These are phyloP conservation scores for Beauveria sp. DNA, from an alignment of 2,329 filamentous ascomycete genomes.

Conservation along the genomic window DNA sequence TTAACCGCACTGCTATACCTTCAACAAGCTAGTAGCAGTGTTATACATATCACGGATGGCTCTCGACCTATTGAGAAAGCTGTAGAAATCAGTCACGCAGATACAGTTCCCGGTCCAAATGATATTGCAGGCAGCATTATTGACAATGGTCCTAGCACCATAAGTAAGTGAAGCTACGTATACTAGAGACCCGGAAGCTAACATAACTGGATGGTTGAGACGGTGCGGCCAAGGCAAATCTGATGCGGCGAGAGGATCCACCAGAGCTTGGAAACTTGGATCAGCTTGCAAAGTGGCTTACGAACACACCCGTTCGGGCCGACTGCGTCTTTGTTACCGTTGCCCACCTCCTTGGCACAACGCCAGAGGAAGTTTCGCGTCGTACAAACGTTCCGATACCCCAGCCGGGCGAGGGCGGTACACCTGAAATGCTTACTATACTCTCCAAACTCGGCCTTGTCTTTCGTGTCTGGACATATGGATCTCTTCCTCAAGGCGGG, in stretches of 20 bases:
- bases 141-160: background rate
- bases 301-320: background rate
- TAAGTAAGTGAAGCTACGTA: background rate
- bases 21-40: background rate
- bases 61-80: background rate
- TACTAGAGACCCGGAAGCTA: background rate
- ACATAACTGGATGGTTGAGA: background rate
- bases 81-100: background rate
- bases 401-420: background rate
- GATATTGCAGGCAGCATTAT: background rate
- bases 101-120: background rate
- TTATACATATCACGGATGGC: background rate
- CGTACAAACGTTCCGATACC: background rate
- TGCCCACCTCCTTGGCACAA: background rate
- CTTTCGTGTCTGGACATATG: background rate
- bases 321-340: background rate
- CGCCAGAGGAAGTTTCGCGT: background rate
- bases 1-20: background rate
- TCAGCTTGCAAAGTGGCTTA: background rate
- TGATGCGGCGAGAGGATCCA: background rate
- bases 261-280: background rate
- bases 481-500: background rate
- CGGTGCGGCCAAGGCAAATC: background rate
- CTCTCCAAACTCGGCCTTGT: background rate
- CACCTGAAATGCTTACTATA: background rate